Base-by-base conservation (phyloP, 75 land plant genomes). In the Cunninghamia lanceolata region DNA sequence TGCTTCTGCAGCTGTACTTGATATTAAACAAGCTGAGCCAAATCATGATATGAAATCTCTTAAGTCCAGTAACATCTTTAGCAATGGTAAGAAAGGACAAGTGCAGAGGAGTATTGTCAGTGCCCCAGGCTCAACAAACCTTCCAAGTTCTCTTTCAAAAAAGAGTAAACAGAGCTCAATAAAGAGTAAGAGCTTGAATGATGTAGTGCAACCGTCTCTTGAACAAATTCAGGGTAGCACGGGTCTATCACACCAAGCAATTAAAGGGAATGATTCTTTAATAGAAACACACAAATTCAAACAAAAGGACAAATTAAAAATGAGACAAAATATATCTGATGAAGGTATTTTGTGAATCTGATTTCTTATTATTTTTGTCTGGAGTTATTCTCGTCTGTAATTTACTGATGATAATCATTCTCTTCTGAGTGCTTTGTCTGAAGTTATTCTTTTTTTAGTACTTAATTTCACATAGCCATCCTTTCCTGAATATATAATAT, bases 101-200 rank as follows among this genome's bases (percentile, higher is more conserved):
- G 85, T 78, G 14, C 43, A 63, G 13, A 90, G 77, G 46, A 86
- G 86, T 46, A 39, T 35, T 7, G 9, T 85, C 66, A 78, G 77
- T 80, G 47, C 63, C 28, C 30, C 85, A 3, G 70, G 47, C 87
- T 77, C 84, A 28, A 46, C 50, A 9, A 82, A 53, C 34, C 36
- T 87, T 52, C 35, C 88, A 74, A 83, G 77, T 40, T 75, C 94
- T 36, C 10, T 85, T 40, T 28, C 66, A 82, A 92, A 85, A 86
- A 92, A 90, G 75, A 88, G 50, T 85, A 47, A 80, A 28, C 90
- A 88, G 59, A 68, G 78, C 38, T 77, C 94, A 30, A 79, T 86
- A 15, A 93, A 92, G 86, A 89, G 91, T 77, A 93, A 86, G 85
- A 95, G 88, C 81, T 35, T 92, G 39, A 89, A 88, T 87, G 92